Conservation (phyloP, 2,329 filamentous ascomycete genomes). For the Salinomyces thailandicus region DNA sequence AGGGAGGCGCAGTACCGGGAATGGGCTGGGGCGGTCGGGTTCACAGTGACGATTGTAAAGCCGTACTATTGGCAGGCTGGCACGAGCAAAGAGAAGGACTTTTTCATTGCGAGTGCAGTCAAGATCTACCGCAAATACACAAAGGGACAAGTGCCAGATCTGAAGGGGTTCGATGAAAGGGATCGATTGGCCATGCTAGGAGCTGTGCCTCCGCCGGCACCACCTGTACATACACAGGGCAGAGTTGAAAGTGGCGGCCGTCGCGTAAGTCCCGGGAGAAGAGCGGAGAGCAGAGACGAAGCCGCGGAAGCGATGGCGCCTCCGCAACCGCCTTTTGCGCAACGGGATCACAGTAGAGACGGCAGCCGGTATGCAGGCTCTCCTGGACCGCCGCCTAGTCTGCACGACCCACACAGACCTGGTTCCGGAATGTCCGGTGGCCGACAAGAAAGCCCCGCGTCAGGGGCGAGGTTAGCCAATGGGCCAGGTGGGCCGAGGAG, state of each 20-base stretch:
- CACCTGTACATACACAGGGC: constrained; percentile 4
- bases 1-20: constrained; percentile 53
- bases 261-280: neutral
- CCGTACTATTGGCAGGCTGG: constrained; percentile 96
- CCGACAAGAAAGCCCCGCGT: neutral
- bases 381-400: constrained; percentile 22
- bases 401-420: constrained; percentile 12
- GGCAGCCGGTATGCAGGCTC: constrained; percentile 20
- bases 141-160: constrained; percentile 65
- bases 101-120: constrained; percentile 90
- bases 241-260: neutral
- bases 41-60: constrained; percentile 80
- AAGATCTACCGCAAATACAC: constrained; percentile 98
- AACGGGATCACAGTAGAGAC: constrained; percentile 21
- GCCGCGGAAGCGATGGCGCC: constrained; percentile 9
- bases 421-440: neutral
- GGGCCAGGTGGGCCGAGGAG: constrained; percentile 14
- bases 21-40: constrained; percentile 77
- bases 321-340: constrained; percentile 25
- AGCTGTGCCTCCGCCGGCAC: constrained; percentile 3
- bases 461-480: neutral
- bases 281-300: constrained; percentile 1
- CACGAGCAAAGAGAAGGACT: constrained; percentile 92
- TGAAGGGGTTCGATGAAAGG: constrained; percentile 70
- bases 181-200: constrained; percentile 66